Conservation (phyloP, 306 rosid species). For the Cicer yamashitae region DNA sequence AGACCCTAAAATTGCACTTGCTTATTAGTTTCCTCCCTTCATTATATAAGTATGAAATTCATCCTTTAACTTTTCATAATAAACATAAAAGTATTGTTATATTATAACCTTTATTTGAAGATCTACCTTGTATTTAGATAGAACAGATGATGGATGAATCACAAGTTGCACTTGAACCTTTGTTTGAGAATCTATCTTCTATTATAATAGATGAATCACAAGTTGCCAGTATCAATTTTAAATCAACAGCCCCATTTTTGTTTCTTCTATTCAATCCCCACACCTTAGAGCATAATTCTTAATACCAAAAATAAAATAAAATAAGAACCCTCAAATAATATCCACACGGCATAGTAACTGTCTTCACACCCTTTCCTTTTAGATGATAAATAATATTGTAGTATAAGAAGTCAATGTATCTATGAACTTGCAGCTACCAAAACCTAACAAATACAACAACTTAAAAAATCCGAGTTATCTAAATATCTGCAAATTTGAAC, state of each 20-base stretch:
- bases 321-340: not conserved
- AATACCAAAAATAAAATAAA: not conserved
- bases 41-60: too few species aligned
- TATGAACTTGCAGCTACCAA: slow-evolving; percentile 26
- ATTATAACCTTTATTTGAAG: too few species aligned
- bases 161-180: not conserved
- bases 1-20: too few species aligned
- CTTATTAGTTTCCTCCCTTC: too few species aligned
- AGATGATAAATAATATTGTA: slow-evolving; percentile 14
- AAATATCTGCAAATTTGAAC: slow-evolving; percentile 23
- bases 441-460: not conserved
- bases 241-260: slow-evolving; percentile 4
- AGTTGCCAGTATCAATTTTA: not conserved
- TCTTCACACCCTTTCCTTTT: slow-evolving; percentile 1
- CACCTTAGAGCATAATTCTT: not conserved
- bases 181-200: not conserved
- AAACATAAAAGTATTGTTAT: too few species aligned
- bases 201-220: slow-evolving; percentile 14
- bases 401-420: slow-evolving; percentile 3
- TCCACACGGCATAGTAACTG: slow-evolving; percentile 11
- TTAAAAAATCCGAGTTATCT: not conserved
- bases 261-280: slow-evolving; percentile 25
- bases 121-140: too few species aligned
- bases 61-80: too few species aligned
- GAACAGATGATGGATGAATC: too few species aligned